These are phyloP conservation scores for Infundibulicybe gibba DNA, from an alignment of 768 basidiomycete species.

Conservation along the genomic window DNA sequence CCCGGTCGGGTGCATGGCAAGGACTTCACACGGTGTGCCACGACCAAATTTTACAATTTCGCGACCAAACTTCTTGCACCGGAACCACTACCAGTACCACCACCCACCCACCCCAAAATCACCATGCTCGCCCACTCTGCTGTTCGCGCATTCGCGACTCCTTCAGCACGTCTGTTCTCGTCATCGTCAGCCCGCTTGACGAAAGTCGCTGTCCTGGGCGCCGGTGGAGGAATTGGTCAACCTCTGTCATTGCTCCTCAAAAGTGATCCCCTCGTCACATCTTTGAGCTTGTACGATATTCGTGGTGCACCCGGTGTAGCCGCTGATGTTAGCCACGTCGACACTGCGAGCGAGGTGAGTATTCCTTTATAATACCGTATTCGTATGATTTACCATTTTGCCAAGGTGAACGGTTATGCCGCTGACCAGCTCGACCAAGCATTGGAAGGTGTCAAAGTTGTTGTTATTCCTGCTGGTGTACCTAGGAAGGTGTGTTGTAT, in stretches of 20 bases:
- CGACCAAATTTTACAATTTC: too few relatives aligned
- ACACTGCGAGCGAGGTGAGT: slow-evolving; percentile 75
- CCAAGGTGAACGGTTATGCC: slow-evolving; percentile 73
- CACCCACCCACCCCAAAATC: slow-evolving; percentile 14
- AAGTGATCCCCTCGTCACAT: slow-evolving; percentile 84
- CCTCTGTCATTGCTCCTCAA: slow-evolving; percentile 94
- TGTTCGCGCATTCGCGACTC: slow-evolving; percentile 49
- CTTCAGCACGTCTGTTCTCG: slow-evolving; percentile 68
- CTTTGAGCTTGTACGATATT: slow-evolving; percentile 90
- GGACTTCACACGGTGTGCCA: too few relatives aligned
- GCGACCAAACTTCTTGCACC: background rate
- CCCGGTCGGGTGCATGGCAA: slow-evolving; percentile 1
- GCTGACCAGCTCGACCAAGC: slow-evolving; percentile 89
- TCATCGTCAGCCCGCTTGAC: slow-evolving; percentile 67
- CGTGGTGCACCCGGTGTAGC: slow-evolving; percentile 96
- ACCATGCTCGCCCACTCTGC: slow-evolving; percentile 69
- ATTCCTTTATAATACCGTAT: slow-evolving; percentile 17
- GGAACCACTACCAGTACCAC: slow-evolving; percentile 16
- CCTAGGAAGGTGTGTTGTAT: slow-evolving; percentile 79
- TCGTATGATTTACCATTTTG: slow-evolving; percentile 3
- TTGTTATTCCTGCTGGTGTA: slow-evolving; percentile 98
- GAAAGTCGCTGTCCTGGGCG: slow-evolving; percentile 96
- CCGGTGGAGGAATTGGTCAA: slow-evolving; percentile 98
- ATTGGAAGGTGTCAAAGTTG: slow-evolving; percentile 84
- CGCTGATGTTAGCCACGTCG: slow-evolving; percentile 94